phyloP scores from a whole-genome alignment of 1,284 basidiomycete genomes.

The Porogramme epimiltina region DNA sequence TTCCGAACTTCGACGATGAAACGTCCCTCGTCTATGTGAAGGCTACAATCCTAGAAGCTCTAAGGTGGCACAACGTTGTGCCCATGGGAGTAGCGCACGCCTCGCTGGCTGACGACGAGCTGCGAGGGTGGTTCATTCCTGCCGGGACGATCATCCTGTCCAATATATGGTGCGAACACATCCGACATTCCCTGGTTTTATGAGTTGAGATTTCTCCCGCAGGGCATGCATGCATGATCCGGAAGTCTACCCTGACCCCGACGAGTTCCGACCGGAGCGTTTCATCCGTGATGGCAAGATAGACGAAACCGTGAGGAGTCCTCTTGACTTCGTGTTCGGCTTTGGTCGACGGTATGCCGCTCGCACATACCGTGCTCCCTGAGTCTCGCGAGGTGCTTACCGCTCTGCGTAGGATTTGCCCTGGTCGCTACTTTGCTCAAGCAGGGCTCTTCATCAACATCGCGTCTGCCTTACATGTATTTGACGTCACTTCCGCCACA shows the following conservation, averaged over 20 bases:
- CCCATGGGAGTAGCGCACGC: neutral
- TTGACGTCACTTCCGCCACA: neutral
- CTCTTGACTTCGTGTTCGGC: neutral
- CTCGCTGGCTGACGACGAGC: neutral
- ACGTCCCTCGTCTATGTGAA: neutral
- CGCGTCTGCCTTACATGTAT: neutral
- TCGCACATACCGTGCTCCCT: too few relatives aligned
- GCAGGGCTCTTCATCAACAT: neutral
- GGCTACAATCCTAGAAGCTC: neutral
- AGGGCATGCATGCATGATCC: neutral
- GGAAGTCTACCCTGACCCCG: neutral
- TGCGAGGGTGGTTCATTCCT: neutral
- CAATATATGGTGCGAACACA: neutral
- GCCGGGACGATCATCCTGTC: neutral
- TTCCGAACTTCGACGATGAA: conserved; percentile 31
- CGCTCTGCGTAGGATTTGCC: neutral
- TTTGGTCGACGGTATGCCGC: neutral
- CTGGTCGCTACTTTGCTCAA: neutral
- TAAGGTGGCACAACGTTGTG: neutral
- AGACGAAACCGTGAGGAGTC: neutral
- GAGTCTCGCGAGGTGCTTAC: too few relatives aligned
- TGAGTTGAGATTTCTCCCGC: neutral
- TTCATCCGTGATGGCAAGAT: neutral
- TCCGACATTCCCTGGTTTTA: neutral
- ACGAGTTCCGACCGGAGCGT: neutral